Evolutionary conservation across 2,329 filamentous ascomycete genomes (phyloP), one percentile per base, ranked within the genome.

Genomic region (Sphaerostilbella broomeana): DNA sequence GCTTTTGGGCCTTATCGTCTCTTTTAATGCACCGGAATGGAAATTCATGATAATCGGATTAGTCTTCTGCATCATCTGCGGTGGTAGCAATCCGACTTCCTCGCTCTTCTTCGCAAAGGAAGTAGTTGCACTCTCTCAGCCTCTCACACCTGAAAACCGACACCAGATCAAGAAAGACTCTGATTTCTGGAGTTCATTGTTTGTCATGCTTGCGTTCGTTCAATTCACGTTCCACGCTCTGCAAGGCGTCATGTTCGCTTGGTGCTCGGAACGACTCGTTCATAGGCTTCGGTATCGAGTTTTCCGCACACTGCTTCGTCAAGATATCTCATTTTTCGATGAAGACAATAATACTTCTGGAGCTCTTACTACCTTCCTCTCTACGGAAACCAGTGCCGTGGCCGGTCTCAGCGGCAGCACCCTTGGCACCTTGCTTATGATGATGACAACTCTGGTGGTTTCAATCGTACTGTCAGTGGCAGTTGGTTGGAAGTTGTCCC

Each of bases 301-400:
- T 9, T 95, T 98, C 69, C 75, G 89, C 21, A 73, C 82, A 19
- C 87, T 98, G 69, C 77, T 97, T 36, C 84, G 89, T 48, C 90
- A 97, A 62, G 92, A 97, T 48, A 89, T 97, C 42, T 70, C 79
- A 20, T 97, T 89, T 61, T 98, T 95, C 52, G 92, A 97, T 60
- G 73, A 72, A 33, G 86, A 94, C 47, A 84, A 92, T 60, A 94
- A 97, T 59, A 89, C 84, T 5, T 81, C 87, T 7, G 92, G 92
- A 49, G 84, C 88, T 1, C 68, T 98, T 51, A 95, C 88, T 0
- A 86, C 84, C 0, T 92, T 94, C 64, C 68, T 95, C 8, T 90
- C 86, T 3, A 94, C 86, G 0, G 85, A 95, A 61, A 89, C 89
- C 0, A 95, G 87, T 0, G 84, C 94, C 55, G 73, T 95, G 18